Percentiles rank a stretch among this genome's conserved stretches.
phyloP scores from a whole-genome alignment of 2,329 filamentous ascomycete species.

The Colletotrichum salicis region DNA sequence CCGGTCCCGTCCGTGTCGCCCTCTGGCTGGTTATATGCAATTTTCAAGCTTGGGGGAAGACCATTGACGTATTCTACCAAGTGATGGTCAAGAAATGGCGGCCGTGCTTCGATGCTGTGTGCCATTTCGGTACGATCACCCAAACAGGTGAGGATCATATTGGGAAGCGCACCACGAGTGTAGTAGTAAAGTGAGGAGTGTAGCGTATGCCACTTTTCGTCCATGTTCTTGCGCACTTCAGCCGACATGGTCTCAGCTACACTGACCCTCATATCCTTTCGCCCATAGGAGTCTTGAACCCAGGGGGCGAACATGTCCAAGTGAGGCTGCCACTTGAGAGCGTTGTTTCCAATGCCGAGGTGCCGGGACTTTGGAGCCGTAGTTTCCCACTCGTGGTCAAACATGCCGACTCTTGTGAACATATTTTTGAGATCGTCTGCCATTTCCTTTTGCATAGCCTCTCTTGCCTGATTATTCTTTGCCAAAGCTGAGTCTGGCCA shows the following conservation, averaged over 20 bases:
- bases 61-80: slow-evolving; percentile 42
- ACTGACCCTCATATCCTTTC: not conserved
- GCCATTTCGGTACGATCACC: slow-evolving; percentile 51
- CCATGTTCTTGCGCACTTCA: slow-evolving; percentile 39
- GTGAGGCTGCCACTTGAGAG: slow-evolving; percentile 16
- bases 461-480: not conserved
- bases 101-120: slow-evolving; percentile 47
- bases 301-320: slow-evolving; percentile 11
- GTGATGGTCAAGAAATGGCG: slow-evolving; percentile 48
- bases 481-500: slow-evolving; percentile 40
- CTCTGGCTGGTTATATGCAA: slow-evolving; percentile 5
- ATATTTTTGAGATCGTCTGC: slow-evolving; percentile 21
- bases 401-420: slow-evolving; percentile 28
- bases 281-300: slow-evolving; percentile 18
- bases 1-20: slow-evolving; percentile 18
- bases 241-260: slow-evolving; percentile 15
- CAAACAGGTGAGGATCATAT: slow-evolving; percentile 43
- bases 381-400: slow-evolving; percentile 14
- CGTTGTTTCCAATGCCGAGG: not conserved
- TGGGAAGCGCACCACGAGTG: slow-evolving; percentile 38
- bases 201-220: slow-evolving; percentile 42
- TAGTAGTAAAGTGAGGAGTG: slow-evolving; percentile 43
- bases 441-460: slow-evolving; percentile 21
- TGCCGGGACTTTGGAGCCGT: not conserved
- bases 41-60: slow-evolving; percentile 25